Evolutionary conservation across 2,329 filamentous ascomycete species (phyloP), one percentile per base, ranked within the genome.

Genomic region (Calonectria pseudoreteaudii): DNA sequence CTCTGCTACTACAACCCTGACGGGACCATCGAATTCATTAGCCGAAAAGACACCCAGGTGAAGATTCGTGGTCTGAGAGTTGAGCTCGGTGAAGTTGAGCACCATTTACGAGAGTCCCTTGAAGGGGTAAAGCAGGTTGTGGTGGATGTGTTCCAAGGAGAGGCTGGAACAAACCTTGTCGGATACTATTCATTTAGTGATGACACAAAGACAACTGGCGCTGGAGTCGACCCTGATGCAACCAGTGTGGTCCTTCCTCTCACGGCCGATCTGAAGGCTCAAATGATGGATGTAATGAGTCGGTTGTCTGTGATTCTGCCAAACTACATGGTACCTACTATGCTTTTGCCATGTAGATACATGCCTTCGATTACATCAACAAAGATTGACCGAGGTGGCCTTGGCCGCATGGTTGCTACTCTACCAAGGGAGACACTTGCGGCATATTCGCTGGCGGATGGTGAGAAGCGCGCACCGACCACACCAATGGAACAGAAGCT

Each of bases 21-120:
- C n/a, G 58, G 58, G 3, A 62, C 58, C 1, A 62, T 62, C 5
- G 58, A 62, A 34, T 62, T 62, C 30, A 44, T 62, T 6, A 62
- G 58, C 23, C n/a, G 58, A 41, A 62, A 88, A 75, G 89, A 91
- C 76, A 84, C 83, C 0, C 89, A 91, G 78, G 85, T 91, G 52
- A 91, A 91, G 78, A 81, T 91, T 23, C 84, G 86, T 36, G 91
- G 91, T 52, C 90, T 86, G 69, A 79, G 89, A 28, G 58, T 62
- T 13, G 58, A 62, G 58, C 58, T 62, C 28, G 58, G 58, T 6
- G 58, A 62, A 20, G 58, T 62, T 30, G 58, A 62, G 16, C 58
- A 64, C 26, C 58, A 64, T 41, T 28, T 64, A 3, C 34, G 58
- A 41, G 28, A 47, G 5, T 47, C 62, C 6, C 38, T 47, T 18